Evolutionary conservation across 768 basidiomycete genomes (phyloP).

Genomic region (Russula dissimulans): DNA sequence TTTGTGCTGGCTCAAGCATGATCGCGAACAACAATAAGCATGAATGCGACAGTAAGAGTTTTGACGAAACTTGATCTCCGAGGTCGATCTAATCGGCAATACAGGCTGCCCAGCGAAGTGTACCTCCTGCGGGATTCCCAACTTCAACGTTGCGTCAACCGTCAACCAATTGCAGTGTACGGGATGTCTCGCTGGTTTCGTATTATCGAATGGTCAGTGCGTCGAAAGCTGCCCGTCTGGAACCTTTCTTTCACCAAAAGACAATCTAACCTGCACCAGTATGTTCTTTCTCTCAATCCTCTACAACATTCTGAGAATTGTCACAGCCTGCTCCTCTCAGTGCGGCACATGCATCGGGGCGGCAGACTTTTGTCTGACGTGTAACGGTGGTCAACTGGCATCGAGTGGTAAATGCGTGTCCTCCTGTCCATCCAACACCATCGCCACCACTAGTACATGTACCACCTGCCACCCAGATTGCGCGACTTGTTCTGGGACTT

Average conservation of each 20-base stretch:
- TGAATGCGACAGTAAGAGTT: slow-evolving; percentile 70
- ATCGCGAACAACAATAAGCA: slow-evolving; percentile 75
- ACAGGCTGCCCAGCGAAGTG: slow-evolving; percentile 78
- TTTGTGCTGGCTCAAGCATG: slow-evolving; percentile 61
- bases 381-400: slow-evolving; percentile 55
- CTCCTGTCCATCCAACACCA: slow-evolving; percentile 54
- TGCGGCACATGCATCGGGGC: slow-evolving; percentile 66
- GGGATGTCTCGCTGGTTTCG: slow-evolving; percentile 66
- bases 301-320: slow-evolving; percentile 9
- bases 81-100: slow-evolving; percentile 9
- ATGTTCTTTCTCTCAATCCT: slow-evolving; percentile 23
- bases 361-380: slow-evolving; percentile 65
- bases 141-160: slow-evolving; percentile 61
- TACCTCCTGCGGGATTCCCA: slow-evolving; percentile 64
- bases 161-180: slow-evolving; percentile 62
- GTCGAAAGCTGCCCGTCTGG: slow-evolving; percentile 63
- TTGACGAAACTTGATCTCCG: neutral
- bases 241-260: slow-evolving; percentile 59
- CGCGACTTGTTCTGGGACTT: slow-evolving; percentile 67
- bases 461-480: slow-evolving; percentile 80
- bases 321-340: slow-evolving; percentile 56
- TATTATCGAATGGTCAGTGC: slow-evolving; percentile 63
- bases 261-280: slow-evolving; percentile 71
- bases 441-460: slow-evolving; percentile 51
- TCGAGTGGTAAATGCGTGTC: slow-evolving; percentile 65